A percentile compares a stretch with the other conserved stretches of the same genome.
Evolutionary conservation across 768 basidiomycete species (phyloP).

Genomic region (Kockovaella imperatae): DNA sequence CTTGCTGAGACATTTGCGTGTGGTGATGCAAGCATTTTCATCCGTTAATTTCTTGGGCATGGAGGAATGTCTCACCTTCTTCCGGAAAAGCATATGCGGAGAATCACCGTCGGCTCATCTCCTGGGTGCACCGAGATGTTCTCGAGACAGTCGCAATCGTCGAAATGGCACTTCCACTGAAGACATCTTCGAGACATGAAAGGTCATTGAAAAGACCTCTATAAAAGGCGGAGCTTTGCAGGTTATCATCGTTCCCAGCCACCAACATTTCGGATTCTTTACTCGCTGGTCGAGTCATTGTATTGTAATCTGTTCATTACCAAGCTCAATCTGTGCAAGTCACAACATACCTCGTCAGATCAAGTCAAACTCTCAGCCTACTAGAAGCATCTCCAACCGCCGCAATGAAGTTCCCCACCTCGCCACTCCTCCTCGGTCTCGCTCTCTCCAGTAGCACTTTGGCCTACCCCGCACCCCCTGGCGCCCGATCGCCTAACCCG

Average conservation of each 20-base stretch:
- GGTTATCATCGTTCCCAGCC: background rate
- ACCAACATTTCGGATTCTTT: background rate
- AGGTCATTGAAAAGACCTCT: background rate
- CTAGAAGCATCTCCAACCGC: background rate
- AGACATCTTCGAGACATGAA: background rate
- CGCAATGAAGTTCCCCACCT: conserved; percentile 30
- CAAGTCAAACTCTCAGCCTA: background rate
- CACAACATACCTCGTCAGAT: conserved; percentile 1
- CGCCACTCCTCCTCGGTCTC: conserved; percentile 25
- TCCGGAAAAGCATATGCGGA: too few species aligned
- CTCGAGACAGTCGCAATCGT: too few species aligned
- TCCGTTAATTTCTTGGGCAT: too few species aligned
- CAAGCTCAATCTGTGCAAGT: background rate
- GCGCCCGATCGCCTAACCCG: conserved; percentile 7
- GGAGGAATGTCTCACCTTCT: too few species aligned
- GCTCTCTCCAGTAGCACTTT: conserved; percentile 18
- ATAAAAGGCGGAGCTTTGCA: background rate
- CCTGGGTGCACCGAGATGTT: too few species aligned
- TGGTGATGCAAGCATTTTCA: too few species aligned
- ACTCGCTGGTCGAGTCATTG: background rate
- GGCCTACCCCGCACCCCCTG: conserved; percentile 14
- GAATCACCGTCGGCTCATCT: too few species aligned
- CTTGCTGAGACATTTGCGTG: too few species aligned
- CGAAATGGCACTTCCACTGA: background rate
- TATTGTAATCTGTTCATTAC: background rate